Evolutionary conservation across 768 basidiomycete genomes (phyloP), one percentile per base, ranked within the genome.

Genomic region (Mycena pura): DNA sequence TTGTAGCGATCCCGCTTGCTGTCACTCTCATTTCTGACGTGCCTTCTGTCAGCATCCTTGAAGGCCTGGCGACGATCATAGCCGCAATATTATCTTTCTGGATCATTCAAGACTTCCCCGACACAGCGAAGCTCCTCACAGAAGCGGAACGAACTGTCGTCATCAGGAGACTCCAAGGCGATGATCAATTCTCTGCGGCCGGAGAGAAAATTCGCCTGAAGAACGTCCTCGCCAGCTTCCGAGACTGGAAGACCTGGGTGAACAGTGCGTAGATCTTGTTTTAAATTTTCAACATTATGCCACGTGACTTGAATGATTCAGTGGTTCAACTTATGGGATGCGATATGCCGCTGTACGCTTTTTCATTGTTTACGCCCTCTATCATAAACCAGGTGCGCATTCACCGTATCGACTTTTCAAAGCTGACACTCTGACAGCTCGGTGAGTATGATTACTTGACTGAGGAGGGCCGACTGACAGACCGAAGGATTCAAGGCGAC

Each of bases 91-190:
- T 78, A 3, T 89, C 90, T 0, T 92, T 83, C 76, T 92, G 86
- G 83, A 73, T 93, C 47, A 82, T 94, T 21, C 83, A 89, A 66
- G 91, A 92, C 72, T 93, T 92, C 70, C 90, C 92, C 2, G 89
- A 91, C 53, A 86, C 81, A 0, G 89, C 91, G 1, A 86, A 80
- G 59, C 93, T 93, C 73, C 76, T 93, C 36, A 84, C 79, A 7
- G 82, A 86, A 31, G 71, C 80, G 29, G 92, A 93, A 70, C 80
- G 87, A 83, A 70, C 46, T 78, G 76, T 88, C 68, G 80, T 90
- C 27, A 79, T 92, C 50, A 80, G 85, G 15, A 82, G 90, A 7
- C 79, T 92, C 9, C 83, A 86, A 65, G 81, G 82, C 14, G 90
- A 92, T 65, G 79, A 82, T 76, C 84, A 86, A 62, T 81, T 84